These are phyloP conservation scores for thale cress (Arabidopsis thaliana) DNA, from an alignment of 345 rosid species.

Conservation along the genomic window TAIR10.1 NC_003074.8:22449501-22450000, in stretches of 20 bases:
- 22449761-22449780: slow-evolving; percentile 19
- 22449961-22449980: slow-evolving; percentile 90
- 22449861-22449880: slow-evolving; percentile 94
- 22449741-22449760: slow-evolving; percentile 19
- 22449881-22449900: slow-evolving; percentile 90
- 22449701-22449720: slow-evolving; percentile 22
- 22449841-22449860: slow-evolving; percentile 83
- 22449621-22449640: slow-evolving; percentile 33
- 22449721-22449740: slow-evolving; percentile 27
- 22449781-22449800: slow-evolving; percentile 32
- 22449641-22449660: slow-evolving; percentile 10
- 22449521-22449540: slow-evolving; percentile 96
- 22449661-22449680: slow-evolving; percentile 9
- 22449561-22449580: slow-evolving; percentile 98
- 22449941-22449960: slow-evolving; percentile 77
- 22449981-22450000: slow-evolving; percentile 89
- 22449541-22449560: slow-evolving; percentile 99
- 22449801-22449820: slow-evolving; percentile 71
- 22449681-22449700: background rate
- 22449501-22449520: slow-evolving; percentile 81
- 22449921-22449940: slow-evolving; percentile 66
- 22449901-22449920: slow-evolving; percentile 78
- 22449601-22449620: slow-evolving; percentile 75
- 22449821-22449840: slow-evolving; percentile 60
- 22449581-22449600: slow-evolving; percentile 82